Evolutionary conservation across 495 filamentous ascomycete genomes (phyloP), one percentile per base, ranked within the genome.

Genomic region (Penicillium canariense): DNA sequence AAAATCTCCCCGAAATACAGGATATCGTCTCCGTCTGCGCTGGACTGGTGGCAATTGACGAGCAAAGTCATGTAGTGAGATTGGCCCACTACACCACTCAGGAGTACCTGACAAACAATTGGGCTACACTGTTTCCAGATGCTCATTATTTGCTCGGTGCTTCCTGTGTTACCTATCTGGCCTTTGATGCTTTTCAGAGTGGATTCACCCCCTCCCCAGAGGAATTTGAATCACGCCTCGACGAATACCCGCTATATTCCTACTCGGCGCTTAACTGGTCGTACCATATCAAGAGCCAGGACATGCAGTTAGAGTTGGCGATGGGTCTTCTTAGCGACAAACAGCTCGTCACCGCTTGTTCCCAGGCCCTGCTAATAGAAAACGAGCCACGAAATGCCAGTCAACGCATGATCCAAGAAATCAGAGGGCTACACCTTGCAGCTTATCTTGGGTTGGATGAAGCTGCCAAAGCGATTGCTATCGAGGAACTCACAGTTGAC

Each of bases 1-100:
- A 75, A 1, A 68, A 75, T 34, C 10, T 81, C 3, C 51, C 68
- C 0, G 56, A 72, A 5, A 39, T 76, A 14, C 63, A 76, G 30
- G 40, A 72, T 10, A 50, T 83, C 14, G 42, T 75, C 0, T 79
- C 78, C 1, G 64, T 74, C 0, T 84, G 81, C 60, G 73, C 69
- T 11, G 82, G 82, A 0, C 54, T 87, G n/a, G 71, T 84, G 1
- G 75, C 65, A 0, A 35, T 81, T 15, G 76, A 85, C 47, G 20
- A 74, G 25, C 58, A 54, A 9, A 60, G 76, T 22, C 62, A 42
- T 11, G 10, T 42, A 3, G 30, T 46, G 8, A 27, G 43, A 10
- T 62, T 85, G 20, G 74, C 78, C 22, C 82, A 84, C 62, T 80
- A 79, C 48, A 84, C 81, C 2, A 72, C 78, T 0, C 69, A 84